A percentile compares a stretch with the other conserved stretches of the same genome.
Conservation (phyloP, 2,329 filamentous ascomycete genomes). For the Hymenoscyphus albidus region DNA sequence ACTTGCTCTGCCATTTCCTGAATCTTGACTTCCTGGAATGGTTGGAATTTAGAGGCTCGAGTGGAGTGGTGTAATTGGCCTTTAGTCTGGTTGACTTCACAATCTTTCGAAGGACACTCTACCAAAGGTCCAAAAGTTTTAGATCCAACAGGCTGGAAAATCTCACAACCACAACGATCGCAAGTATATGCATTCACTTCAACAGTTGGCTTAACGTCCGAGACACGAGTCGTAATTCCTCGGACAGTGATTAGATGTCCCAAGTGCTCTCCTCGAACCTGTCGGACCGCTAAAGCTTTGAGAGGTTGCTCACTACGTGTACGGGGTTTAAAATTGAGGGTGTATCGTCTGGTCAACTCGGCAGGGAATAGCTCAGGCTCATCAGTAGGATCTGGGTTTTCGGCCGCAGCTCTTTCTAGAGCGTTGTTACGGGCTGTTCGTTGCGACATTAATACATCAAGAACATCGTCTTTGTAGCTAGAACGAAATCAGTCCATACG, state of each 20-base stretch:
- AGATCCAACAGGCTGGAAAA: conserved; percentile 91
- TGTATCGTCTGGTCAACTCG: conserved; percentile 89
- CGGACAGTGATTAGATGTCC: conserved; percentile 91
- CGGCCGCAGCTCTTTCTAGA: conserved; percentile 63
- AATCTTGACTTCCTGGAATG: conserved; percentile 97
- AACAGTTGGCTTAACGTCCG: conserved; percentile 96
- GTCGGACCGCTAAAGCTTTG: conserved; percentile 78
- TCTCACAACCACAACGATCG: conserved; percentile 92
- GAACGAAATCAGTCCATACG: conserved; percentile 20
- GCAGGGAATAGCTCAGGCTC: conserved; percentile 81
- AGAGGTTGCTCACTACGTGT: conserved; percentile 63
- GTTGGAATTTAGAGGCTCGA: conserved; percentile 93
- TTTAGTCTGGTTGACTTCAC: conserved; percentile 84
- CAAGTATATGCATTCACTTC: conserved; percentile 98
- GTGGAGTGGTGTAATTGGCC: conserved; percentile 92
- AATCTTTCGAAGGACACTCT: conserved; percentile 86
- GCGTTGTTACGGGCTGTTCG: conserved; percentile 81
- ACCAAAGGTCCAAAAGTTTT: conserved; percentile 87
- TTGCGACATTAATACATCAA: conserved; percentile 94
- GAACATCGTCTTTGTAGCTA: conserved; percentile 93
- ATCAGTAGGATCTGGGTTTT: conserved; percentile 58
- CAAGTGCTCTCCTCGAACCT: conserved; percentile 89
- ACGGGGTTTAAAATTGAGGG: conserved; percentile 90
- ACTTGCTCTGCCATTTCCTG: conserved; percentile 99
- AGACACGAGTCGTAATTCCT: conserved; percentile 91